Percentiles rank a stretch among this genome's conserved stretches.
Evolutionary conservation across 345 rosid genomes (phyloP).

Genomic region (Gossypium raimondii): DNA sequence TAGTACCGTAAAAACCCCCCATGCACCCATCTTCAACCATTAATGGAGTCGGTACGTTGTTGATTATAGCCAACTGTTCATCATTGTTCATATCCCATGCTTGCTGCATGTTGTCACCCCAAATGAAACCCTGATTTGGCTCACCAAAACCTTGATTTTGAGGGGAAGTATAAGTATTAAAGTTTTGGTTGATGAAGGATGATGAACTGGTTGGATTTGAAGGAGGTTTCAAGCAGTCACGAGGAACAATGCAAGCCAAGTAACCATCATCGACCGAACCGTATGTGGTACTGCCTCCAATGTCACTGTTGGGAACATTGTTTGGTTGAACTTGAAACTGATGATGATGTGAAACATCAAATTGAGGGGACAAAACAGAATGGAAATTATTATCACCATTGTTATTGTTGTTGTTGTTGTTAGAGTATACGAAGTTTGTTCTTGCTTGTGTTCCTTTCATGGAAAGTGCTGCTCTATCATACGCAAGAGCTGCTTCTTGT

Average conservation of each 20-base stretch:
- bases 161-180: no score
- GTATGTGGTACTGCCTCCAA: neutral
- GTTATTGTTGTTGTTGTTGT: neutral
- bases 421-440: slow-evolving; percentile 78
- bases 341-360: slow-evolving; percentile 41
- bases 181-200: slow-evolving; percentile 8
- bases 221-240: slow-evolving; percentile 79
- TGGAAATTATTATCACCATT: no score
- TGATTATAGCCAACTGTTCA: slow-evolving; percentile 58
- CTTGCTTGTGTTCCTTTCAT: slow-evolving; percentile 97
- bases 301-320: slow-evolving; percentile 6
- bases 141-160: slow-evolving; percentile 20
- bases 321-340: neutral
- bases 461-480: slow-evolving; percentile 93
- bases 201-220: slow-evolving; percentile 14
- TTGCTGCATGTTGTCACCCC: slow-evolving; percentile 28
- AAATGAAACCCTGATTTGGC: slow-evolving; percentile 20
- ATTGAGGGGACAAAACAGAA: slow-evolving; percentile 44
- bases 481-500: slow-evolving; percentile 94
- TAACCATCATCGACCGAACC: slow-evolving; percentile 42
- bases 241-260: slow-evolving; percentile 90
- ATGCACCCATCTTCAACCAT: slow-evolving; percentile 36
- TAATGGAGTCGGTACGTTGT: slow-evolving; percentile 24
- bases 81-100: slow-evolving; percentile 42
- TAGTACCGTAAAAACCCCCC: slow-evolving; percentile 25